Evolutionary conservation across 2,329 filamentous ascomycete species (phyloP), one percentile per base, ranked within the genome.

Genomic region (Penicillium sp.): DNA sequence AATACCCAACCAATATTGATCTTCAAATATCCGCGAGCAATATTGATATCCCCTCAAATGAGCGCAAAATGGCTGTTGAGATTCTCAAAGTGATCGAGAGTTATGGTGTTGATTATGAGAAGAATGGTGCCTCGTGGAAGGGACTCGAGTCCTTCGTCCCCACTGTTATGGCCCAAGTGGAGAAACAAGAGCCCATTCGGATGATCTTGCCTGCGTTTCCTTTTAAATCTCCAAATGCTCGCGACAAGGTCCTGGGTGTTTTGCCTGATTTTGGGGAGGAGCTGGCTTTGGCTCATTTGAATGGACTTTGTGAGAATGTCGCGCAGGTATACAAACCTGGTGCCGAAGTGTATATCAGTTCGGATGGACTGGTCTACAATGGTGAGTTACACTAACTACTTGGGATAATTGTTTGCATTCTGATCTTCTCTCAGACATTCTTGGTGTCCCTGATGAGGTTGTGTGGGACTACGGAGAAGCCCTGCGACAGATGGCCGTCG

Each of bases 231-330:
- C 67, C 68, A 10, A 71, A 71, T 50, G 37, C 53, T 9, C 55
- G 60, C 14, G 69, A 73, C 47, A 75, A 75, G 55, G 71, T 73
- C 6, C 54, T 72, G 16, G 70, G 77, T 2, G 58, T 55, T 1
- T 61, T 78, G 3, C 78, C 78, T 0, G 78, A 80, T 47, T 67
- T 76, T n/a, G 78, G 72, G 4, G 78, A 80, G 54, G 74, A 78
- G 39, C 53, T 80, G 27, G 76, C 77, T 3, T 65, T 80, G 10
- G 62, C 66, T 4, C 73, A 75, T 47, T 61, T 80, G 52, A 75
- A 79, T 44, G 69, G 68, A 0, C 62, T 80, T 25, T 78, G 77
- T 44, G 68, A 70, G 19, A 70, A 69, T 26, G 75, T 80, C n/a
- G 64, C 63, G 10, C 67, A 70, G 10, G 59, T 78, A 2, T 79